Evolutionary conservation across 345 rosid species (phyloP).

Genomic region (Melaleuca alternifolia): DNA sequence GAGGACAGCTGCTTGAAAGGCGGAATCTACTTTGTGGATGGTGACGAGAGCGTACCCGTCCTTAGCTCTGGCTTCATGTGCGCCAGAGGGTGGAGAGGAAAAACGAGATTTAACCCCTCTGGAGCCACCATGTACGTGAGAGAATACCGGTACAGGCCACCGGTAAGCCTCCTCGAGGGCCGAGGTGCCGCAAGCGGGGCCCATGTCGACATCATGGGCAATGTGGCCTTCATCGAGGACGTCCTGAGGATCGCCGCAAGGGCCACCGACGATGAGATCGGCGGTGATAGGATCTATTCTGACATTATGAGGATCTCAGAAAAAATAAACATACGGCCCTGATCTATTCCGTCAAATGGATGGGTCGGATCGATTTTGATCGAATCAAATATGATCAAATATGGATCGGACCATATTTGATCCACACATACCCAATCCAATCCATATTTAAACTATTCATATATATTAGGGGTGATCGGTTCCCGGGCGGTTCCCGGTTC

Average conservation of each 20-base stretch:
- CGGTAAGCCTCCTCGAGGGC: constrained; percentile 41
- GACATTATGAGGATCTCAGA: constrained; percentile 43
- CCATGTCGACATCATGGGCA: constrained; percentile 67
- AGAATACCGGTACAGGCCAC: constrained; percentile 52
- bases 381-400: too few relatives aligned
- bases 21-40: constrained; percentile 41
- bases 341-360: too few relatives aligned
- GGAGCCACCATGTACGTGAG: constrained; percentile 30
- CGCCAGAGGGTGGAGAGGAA: constrained; percentile 66
- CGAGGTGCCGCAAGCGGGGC: constrained; percentile 44
- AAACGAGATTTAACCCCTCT: constrained; percentile 59
- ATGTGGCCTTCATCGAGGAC: constrained; percentile 55
- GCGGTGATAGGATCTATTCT: constrained; percentile 50
- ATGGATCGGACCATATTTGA: too few relatives aligned
- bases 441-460: too few relatives aligned
- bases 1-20: constrained; percentile 31
- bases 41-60: constrained; percentile 56
- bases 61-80: constrained; percentile 70
- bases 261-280: constrained; percentile 41
- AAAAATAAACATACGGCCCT: constrained; percentile 23
- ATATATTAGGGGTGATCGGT: too few relatives aligned
- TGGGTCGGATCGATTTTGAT: too few relatives aligned
- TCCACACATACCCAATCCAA: too few relatives aligned
- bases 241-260: constrained; percentile 52
- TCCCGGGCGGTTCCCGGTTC: too few relatives aligned